A percentile compares a stretch with the other conserved stretches of the same genome.
phyloP scores from a whole-genome alignment of 768 basidiomycete species.

The Hortiboletus campestris region DNA sequence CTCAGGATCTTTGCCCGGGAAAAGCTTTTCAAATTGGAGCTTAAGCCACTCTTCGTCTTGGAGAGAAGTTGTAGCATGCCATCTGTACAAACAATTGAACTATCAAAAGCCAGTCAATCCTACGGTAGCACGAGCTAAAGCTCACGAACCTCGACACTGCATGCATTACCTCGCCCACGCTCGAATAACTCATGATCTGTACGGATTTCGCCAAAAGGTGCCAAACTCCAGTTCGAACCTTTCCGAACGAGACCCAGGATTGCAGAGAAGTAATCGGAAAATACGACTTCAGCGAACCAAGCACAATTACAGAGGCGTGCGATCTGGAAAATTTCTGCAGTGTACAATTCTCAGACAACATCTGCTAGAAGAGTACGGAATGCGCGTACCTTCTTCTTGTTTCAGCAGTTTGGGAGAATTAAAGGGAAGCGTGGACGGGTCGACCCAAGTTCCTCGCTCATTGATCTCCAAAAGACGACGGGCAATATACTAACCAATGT shows the following conservation, averaged over 20 bases:
- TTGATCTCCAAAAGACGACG: slow-evolving; percentile 76
- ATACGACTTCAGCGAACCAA: slow-evolving; percentile 78
- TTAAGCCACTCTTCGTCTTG: slow-evolving; percentile 72
- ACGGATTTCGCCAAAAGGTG: slow-evolving; percentile 74
- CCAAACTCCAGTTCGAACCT: slow-evolving; percentile 75
- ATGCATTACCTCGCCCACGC: slow-evolving; percentile 77
- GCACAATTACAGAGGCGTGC: slow-evolving; percentile 74
- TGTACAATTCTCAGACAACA: slow-evolving; percentile 13
- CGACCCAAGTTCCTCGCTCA: slow-evolving; percentile 60
- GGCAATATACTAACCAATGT: slow-evolving; percentile 64
- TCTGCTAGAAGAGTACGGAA: neutral
- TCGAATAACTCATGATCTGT: slow-evolving; percentile 65
- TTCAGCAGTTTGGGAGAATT: slow-evolving; percentile 36
- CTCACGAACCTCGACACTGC: slow-evolving; percentile 69
- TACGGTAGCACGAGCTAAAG: neutral
- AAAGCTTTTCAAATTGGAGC: slow-evolving; percentile 47
- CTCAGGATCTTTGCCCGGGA: slow-evolving; percentile 52
- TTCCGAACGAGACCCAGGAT: slow-evolving; percentile 78
- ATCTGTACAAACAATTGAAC: slow-evolving; percentile 84
- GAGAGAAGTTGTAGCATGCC: slow-evolving; percentile 79
- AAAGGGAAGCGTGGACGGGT: slow-evolving; percentile 48
- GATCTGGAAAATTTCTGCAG: slow-evolving; percentile 75
- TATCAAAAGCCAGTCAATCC: slow-evolving; percentile 24
- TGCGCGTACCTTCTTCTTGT: slow-evolving; percentile 52
- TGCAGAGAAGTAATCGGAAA: slow-evolving; percentile 78